Conservation (phyloP, 2,329 filamentous ascomycete genomes). For the Xylariaceae sp. region DNA sequence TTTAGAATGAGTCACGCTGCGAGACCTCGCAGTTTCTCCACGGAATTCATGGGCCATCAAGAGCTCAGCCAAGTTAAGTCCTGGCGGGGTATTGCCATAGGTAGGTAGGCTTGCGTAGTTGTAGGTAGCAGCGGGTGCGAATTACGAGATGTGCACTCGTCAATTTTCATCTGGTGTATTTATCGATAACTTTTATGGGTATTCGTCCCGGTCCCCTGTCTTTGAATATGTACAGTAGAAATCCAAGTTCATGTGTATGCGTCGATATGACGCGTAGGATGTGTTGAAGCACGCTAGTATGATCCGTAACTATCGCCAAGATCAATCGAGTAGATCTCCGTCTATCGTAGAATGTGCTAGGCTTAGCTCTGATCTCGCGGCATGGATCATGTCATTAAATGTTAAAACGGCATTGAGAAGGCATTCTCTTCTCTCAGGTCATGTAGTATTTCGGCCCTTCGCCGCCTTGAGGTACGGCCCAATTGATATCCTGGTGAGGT, state of each 20-base stretch:
- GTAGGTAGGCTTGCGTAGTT: neutral
- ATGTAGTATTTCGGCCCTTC: constrained; percentile 75
- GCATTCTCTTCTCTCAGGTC: constrained; percentile 46
- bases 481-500: constrained; percentile 95
- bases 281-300: neutral
- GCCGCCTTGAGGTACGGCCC: constrained; percentile 91
- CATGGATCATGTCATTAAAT: neutral
- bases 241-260: neutral
- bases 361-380: neutral
- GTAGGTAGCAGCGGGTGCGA: neutral
- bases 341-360: too few species aligned
- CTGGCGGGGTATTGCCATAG: neutral
- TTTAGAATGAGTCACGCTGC: too few species aligned
- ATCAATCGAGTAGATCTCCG: neutral
- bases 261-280: neutral
- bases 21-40: too few species aligned
- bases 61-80: too few species aligned
- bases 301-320: neutral
- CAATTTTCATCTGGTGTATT: neutral
- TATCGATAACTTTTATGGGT: neutral
- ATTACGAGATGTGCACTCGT: neutral
- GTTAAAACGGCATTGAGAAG: neutral
- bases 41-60: too few species aligned
- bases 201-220: neutral
- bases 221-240: constrained; percentile 21